Evolutionary conservation across 495 filamentous ascomycete species (phyloP), one percentile per base, ranked within the genome.

Genomic region (Venustampulla echinocandica): DNA sequence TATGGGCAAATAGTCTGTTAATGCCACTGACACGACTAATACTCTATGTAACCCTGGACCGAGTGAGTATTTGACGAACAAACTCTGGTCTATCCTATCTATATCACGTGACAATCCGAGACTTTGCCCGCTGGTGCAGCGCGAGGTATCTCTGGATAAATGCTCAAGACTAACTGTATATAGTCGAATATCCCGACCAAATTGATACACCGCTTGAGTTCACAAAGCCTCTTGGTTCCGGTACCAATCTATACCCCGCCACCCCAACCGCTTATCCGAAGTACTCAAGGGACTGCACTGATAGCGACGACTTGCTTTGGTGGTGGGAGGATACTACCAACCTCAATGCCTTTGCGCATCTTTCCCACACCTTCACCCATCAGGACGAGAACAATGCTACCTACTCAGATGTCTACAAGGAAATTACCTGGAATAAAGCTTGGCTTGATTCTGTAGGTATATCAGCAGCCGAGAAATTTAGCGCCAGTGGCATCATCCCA

Each of bases 291-390:
- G 53, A 55, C 9, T 81, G 77, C 56, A 2, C 25, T 58, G 1
- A 64, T 30, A 55, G 69, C 1, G 77, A 81, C 51, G 47, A 53
- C 15, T 63, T 81, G 10, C 52, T 71, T 35, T 48, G 59, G 10
- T 80, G 75, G 74, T 75, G 74, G 58, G 57, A 61, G 38, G 70
- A 47, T 36, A 17, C 59, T 15, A 39, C 39, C 22, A 76, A 81
- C 57, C 59, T 61, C 1, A 62, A 80, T 57, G 63, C 63, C 17
- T 79, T 75, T 51, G 74, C 64, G 6, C 65, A 69, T 5, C 62
- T 80, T 10, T 78, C 77, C 2, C 77, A 81, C 66, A 81, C 77
- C 10, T 80, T 77, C 64, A 77, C 74, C 11, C 77, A 81, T 50
- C 55, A 67, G 56, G 74, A 71, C 37, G 60, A 77, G 49, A 69